phyloP scores from a whole-genome alignment of 208 protist species.

The Acanthamoeba lenticulata region DNA sequence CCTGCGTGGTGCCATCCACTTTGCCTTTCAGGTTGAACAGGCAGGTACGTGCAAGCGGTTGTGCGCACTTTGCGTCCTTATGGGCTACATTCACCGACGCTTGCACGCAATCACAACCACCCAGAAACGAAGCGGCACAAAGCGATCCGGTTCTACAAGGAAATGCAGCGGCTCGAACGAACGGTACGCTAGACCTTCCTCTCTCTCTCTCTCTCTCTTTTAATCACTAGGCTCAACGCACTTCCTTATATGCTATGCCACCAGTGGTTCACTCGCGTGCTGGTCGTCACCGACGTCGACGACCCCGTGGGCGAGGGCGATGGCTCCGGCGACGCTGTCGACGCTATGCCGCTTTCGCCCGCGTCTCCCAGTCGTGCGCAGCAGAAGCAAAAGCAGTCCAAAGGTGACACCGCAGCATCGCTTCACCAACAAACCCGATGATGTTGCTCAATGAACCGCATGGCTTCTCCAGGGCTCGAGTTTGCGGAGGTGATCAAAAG shows the following conservation, averaged over 20 bases:
- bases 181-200: neutral
- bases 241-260: neutral
- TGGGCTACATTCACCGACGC: neutral
- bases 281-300: neutral
- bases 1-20: slow-evolving; percentile 2
- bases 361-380: no score
- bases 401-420: neutral
- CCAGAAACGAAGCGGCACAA: neutral
- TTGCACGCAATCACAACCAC: neutral
- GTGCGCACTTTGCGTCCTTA: no score
- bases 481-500: neutral
- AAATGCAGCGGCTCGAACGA: slow-evolving; percentile 5
- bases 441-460: neutral
- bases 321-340: neutral
- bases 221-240: neutral
- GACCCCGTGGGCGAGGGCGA: neutral
- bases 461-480: neutral
- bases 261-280: neutral
- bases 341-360: neutral
- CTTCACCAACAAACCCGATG: no score
- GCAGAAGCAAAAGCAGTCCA: no score
- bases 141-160: slow-evolving; percentile 7
- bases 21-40: neutral
- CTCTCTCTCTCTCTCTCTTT: no score
- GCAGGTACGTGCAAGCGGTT: neutral